Evolutionary conservation across 2,329 filamentous ascomycete genomes (phyloP).

Genomic region (Phoma herbarum): DNA sequence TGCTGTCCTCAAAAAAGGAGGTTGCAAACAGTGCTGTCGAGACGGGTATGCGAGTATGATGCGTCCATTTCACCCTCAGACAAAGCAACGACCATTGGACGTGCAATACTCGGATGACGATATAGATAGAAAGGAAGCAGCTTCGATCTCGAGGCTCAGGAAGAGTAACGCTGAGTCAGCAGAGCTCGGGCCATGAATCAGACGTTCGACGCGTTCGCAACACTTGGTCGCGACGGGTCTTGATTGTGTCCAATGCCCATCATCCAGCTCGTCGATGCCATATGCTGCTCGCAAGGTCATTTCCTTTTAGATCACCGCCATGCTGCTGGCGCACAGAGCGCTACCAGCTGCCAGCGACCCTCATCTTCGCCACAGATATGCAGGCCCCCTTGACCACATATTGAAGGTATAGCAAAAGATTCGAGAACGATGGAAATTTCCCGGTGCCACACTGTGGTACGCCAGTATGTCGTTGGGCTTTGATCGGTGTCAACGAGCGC

Average conservation of each 20-base stretch:
- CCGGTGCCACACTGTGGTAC: neutral
- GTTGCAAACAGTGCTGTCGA: too few relatives aligned
- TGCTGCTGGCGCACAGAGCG: neutral
- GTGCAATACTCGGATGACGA: neutral
- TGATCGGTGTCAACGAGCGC: neutral
- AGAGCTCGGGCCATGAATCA: slow-evolving; percentile 3
- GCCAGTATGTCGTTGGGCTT: neutral
- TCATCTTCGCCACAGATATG: neutral
- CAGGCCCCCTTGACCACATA: neutral
- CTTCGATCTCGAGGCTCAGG: neutral
- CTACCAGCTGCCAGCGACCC: neutral
- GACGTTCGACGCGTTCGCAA: neutral
- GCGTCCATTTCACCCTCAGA: too few relatives aligned
- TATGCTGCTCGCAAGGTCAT: neutral
- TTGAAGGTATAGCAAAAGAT: neutral
- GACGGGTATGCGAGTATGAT: too few relatives aligned
- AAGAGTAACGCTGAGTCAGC: slow-evolving; percentile 6
- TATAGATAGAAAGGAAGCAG: neutral
- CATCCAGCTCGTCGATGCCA: neutral
- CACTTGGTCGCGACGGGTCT: neutral
- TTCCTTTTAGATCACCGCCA: neutral
- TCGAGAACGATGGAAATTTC: neutral
- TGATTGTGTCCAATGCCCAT: neutral
- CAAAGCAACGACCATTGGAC: neutral
- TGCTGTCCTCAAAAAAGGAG: too few relatives aligned